Conservation (phyloP, 495 filamentous ascomycete genomes). For the Thermothielavioides terrestris region DNA sequence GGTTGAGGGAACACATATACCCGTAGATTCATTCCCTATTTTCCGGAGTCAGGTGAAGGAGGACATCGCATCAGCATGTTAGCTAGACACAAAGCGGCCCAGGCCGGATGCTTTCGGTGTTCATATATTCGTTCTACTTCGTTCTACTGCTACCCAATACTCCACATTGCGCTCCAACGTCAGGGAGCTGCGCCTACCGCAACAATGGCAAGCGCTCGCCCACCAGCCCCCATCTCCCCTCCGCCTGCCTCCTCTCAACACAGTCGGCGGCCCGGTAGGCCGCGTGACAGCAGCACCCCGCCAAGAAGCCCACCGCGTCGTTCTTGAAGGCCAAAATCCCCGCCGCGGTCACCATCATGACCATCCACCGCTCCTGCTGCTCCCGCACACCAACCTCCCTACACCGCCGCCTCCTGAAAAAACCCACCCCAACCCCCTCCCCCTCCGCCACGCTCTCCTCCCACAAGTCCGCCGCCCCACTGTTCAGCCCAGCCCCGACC, state of each 20-base stretch:
- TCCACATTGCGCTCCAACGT: no score
- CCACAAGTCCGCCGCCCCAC: constrained; percentile 52
- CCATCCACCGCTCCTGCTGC: constrained; percentile 62
- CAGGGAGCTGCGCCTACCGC: not conserved
- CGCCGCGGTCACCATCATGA: constrained; percentile 82
- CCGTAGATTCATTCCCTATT: no score
- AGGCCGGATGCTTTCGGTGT: no score
- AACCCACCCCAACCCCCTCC: not conserved
- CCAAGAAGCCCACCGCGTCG: constrained; percentile 76
- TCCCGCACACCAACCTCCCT: constrained; percentile 46
- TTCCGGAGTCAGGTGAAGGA: no score
- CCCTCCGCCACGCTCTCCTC: constrained; percentile 19
- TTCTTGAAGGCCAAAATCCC: constrained; percentile 79
- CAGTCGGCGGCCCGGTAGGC: constrained; percentile 35
- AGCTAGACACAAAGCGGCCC: no score
- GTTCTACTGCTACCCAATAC: no score
- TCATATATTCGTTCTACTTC: no score
- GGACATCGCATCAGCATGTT: no score
- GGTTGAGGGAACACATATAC: not conserved
- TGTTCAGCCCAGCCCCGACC: constrained; percentile 72
- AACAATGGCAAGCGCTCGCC: constrained; percentile 24
- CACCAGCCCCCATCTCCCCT: constrained; percentile 1
- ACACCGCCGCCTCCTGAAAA: no score
- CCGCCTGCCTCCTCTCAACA: constrained; percentile 23
- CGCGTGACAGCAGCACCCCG: constrained; percentile 45